Base-by-base conservation (phyloP, 441 rosid species). In the Lepidium campestre region DNA sequence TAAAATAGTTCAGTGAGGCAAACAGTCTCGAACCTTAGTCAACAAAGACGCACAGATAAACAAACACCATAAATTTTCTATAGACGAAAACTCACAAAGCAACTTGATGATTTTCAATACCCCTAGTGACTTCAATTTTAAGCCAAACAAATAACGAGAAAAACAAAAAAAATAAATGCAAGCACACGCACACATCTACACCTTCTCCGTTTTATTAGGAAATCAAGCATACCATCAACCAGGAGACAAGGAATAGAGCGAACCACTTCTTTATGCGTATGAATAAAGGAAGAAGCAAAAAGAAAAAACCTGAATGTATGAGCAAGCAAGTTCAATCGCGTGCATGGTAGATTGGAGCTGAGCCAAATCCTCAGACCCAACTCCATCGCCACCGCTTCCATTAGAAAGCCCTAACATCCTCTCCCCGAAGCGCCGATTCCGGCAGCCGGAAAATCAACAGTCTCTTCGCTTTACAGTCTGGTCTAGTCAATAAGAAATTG, bases 321-420 rank as follows among this genome's bases (percentile, higher is more conserved):
- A 71, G 83, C 98, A 94, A 55, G 99, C 99, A 49, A 83, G 79
- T 80, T 94, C 99, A 79, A 94, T 91, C 79, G 97, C 80, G 18
- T 76, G 90, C 99, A 94, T 88, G 52, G 96, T 88, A 64, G 98
- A 85, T 57, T 85, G 94, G 7, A 91, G 84, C 63, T 81, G 91
- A 25, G 84, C 82, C 76, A 89, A 75, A 69, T 93, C 97, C 56
- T 70, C 53, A 45, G 57, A 31, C 39, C 68, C 77, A n/a, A 62
- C 77, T 49, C 70, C 81, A 15, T 45, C 61, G 5, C 56, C 76
- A 7, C 68, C 65, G 61, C 62, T 78, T 34, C 74, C 82, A 39
- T 66, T 82, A 42, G 83, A 45, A 75, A 73, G 68, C 45, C 84
- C 89, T 78, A 80, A 81, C 89, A 84, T 84, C 70, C 64, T 62